Conservation (phyloP, 306 rosid species). For the Amphicarpaea edgeworthii region DNA sequence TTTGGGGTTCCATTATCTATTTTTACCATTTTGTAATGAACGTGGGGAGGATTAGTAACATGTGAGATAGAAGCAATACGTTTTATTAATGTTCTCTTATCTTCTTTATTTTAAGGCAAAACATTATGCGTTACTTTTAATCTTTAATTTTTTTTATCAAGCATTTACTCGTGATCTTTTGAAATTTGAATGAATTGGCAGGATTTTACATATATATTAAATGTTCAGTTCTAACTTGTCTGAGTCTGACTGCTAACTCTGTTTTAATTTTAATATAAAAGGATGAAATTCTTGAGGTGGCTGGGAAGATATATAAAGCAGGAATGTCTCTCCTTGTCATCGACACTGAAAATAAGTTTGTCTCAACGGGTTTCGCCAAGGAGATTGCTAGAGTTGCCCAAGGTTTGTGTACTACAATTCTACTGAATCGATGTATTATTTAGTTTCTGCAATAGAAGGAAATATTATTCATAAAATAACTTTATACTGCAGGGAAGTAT, state of each 20-base stretch:
- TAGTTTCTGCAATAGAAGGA: slow-evolving; percentile 29
- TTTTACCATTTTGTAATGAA: slow-evolving; percentile 1
- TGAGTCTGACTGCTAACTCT: slow-evolving; percentile 10
- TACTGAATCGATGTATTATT: slow-evolving; percentile 29
- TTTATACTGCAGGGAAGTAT: slow-evolving; percentile 77
- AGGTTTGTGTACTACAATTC: slow-evolving; percentile 63
- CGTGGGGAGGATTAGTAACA: background rate
- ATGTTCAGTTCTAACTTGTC: slow-evolving; percentile 28
- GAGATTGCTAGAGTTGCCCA: slow-evolving; percentile 98
- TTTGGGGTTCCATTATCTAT: background rate
- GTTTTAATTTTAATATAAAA: slow-evolving; percentile 50
- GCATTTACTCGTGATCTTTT: slow-evolving; percentile 5
- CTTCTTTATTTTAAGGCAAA: background rate
- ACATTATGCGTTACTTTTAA: too few relatives aligned
- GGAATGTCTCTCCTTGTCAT: slow-evolving; percentile 98
- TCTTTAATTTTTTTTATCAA: background rate
- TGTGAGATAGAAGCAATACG: background rate
- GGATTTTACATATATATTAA: background rate
- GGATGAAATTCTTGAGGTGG: slow-evolving; percentile 99
- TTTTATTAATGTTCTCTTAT: background rate
- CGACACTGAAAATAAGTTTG: slow-evolving; percentile 97
- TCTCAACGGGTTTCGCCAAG: slow-evolving; percentile 97
- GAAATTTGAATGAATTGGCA: slow-evolving; percentile 22
- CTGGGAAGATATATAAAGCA: slow-evolving; percentile 91
- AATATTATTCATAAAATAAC: slow-evolving; percentile 12